These are phyloP conservation scores for Trichoderma aggressivum DNA, from an alignment of 2,329 filamentous ascomycete species.

Conservation along the genomic window DNA sequence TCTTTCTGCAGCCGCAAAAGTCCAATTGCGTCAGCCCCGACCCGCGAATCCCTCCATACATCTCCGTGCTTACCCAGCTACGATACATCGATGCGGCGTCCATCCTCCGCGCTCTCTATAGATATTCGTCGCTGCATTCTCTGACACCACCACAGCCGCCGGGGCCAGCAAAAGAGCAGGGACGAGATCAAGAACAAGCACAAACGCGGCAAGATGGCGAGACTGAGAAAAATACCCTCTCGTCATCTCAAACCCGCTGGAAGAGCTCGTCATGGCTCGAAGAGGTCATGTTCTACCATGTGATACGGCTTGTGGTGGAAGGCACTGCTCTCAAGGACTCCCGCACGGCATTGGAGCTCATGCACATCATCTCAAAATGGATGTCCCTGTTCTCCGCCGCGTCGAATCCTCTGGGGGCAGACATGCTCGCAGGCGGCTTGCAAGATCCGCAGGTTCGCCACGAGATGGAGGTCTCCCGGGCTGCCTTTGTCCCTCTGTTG, in stretches of 20 bases:
- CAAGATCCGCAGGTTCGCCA: conserved; percentile 46
- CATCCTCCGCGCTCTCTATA: conserved; percentile 53
- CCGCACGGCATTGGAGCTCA: conserved; percentile 49
- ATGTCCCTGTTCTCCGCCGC: conserved; percentile 56
- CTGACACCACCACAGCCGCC: conserved; percentile 17
- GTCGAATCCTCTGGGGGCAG: conserved; percentile 45
- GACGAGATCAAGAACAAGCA: neutral
- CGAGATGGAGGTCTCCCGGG: conserved; percentile 58
- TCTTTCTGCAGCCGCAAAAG: conserved; percentile 55
- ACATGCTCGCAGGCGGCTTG: conserved; percentile 46
- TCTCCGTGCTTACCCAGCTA: conserved; percentile 52
- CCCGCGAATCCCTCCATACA: conserved; percentile 56
- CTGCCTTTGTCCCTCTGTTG: conserved; percentile 62
- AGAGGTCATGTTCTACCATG: conserved; percentile 89
- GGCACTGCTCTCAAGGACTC: conserved; percentile 46
- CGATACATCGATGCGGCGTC: conserved; percentile 53
- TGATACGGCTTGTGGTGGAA: conserved; percentile 77
- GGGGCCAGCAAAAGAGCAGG: conserved; percentile 7
- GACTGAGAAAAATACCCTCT: conserved; percentile 24
- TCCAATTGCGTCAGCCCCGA: conserved; percentile 51
- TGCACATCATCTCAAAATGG: conserved; percentile 53
- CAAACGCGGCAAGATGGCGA: neutral
- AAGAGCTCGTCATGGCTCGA: conserved; percentile 62
- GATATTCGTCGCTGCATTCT: conserved; percentile 52
- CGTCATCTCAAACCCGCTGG: conserved; percentile 42